phyloP scores from a whole-genome alignment of 164 flowering plant species.

The Sextonia rubra region DNA sequence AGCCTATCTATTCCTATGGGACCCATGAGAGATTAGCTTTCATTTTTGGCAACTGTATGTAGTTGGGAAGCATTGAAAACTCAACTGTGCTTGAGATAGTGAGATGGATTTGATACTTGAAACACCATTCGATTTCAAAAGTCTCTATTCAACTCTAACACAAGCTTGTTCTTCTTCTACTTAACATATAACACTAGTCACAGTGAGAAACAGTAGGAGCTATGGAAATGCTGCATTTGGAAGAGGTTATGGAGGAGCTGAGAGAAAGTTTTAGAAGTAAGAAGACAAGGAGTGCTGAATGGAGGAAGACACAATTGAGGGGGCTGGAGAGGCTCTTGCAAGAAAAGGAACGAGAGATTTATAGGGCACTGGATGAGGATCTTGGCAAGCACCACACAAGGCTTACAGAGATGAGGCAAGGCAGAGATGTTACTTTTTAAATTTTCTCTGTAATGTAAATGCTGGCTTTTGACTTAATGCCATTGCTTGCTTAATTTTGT shows the following conservation, averaged over 20 bases:
- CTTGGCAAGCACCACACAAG: slow-evolving; percentile 69
- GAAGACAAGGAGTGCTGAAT: slow-evolving; percentile 40
- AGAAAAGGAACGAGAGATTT: slow-evolving; percentile 50
- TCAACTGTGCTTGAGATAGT: neutral
- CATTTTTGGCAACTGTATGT: neutral
- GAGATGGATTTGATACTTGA: neutral
- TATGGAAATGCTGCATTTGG: neutral
- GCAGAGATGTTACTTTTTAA: neutral
- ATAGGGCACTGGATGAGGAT: slow-evolving; percentile 50
- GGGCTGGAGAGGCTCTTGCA: slow-evolving; percentile 40
- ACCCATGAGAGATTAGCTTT: neutral
- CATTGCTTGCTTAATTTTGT: neutral
- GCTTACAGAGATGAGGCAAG: slow-evolving; percentile 72
- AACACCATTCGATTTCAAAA: neutral
- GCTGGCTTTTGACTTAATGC: neutral
- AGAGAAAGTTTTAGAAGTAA: slow-evolving; percentile 48
- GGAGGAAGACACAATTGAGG: slow-evolving; percentile 69
- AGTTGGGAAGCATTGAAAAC: neutral
- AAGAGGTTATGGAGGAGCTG: slow-evolving; percentile 33
- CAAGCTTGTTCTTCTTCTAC: neutral
- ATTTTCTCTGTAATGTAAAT: neutral
- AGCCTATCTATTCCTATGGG: neutral
- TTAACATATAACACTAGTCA: neutral
- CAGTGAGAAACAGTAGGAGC: neutral
- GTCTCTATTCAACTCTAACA: neutral